Evolutionary conservation across 768 basidiomycete species (phyloP).

Genomic region (Trametes elegans): DNA sequence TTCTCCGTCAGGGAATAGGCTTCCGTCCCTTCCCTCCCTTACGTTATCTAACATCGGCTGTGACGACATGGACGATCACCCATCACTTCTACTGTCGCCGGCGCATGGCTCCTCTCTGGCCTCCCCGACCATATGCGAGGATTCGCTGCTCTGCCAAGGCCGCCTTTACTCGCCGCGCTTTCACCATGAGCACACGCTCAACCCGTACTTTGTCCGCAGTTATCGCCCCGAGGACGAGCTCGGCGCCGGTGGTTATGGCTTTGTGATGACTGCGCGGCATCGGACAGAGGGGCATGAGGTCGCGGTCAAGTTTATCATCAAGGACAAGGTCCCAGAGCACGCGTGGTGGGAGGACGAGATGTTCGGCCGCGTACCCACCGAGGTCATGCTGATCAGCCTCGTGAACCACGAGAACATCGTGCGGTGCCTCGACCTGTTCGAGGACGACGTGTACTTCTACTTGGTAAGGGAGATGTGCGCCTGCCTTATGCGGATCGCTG

Average conservation of each 20-base stretch:
- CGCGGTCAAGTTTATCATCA: conserved; percentile 94
- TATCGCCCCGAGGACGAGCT: conserved; percentile 75
- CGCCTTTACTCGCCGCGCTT: conserved; percentile 51
- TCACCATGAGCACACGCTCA: conserved; percentile 57
- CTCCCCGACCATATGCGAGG: conserved; percentile 10
- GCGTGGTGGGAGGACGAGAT: conserved; percentile 64
- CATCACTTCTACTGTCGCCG: conserved; percentile 20
- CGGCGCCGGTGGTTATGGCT: conserved; percentile 92
- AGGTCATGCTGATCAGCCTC: conserved; percentile 72
- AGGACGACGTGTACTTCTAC: conserved; percentile 84
- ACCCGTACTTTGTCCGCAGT: conserved; percentile 53
- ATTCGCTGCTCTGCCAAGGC: conserved; percentile 23
- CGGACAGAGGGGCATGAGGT: conserved; percentile 62
- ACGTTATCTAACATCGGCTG: conserved; percentile 22
- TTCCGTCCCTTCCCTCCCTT: conserved; percentile 26
- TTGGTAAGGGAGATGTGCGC: conserved; percentile 51
- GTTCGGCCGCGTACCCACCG: conserved; percentile 69
- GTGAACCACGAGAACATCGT: conserved; percentile 82
- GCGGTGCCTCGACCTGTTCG: conserved; percentile 78
- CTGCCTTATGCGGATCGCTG: conserved; percentile 7
- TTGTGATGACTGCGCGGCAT: conserved; percentile 85
- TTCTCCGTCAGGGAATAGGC: conserved; percentile 16
- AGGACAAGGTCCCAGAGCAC: conserved; percentile 57
- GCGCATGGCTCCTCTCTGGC: neutral
- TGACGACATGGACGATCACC: conserved; percentile 15